Percentiles rank a stretch among this genome's conserved stretches.
These are phyloP conservation scores for Cystobasidium sp. DNA, from an alignment of 1,284 basidiomycete genomes.

Conservation along the genomic window DNA sequence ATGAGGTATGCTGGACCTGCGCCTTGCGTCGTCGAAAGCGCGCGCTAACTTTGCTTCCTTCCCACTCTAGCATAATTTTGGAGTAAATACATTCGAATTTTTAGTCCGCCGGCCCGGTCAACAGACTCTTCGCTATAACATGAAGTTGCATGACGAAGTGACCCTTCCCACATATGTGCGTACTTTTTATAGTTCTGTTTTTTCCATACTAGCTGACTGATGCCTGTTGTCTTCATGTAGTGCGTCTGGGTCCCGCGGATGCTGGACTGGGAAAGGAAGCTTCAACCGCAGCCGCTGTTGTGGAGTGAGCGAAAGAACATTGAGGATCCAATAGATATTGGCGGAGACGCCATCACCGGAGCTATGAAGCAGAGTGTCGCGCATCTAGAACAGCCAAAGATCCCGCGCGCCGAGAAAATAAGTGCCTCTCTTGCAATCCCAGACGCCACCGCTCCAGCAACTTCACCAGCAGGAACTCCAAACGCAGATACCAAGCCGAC, in stretches of 20 bases:
- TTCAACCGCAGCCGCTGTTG: conserved; percentile 47
- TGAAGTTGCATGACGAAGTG: conserved; percentile 93
- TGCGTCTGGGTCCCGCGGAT: conserved; percentile 90
- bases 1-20: conserved; percentile 66
- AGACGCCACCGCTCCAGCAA: not conserved
- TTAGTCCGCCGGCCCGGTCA: conserved; percentile 75
- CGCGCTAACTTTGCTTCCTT: too few relatives aligned
- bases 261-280: conserved; percentile 83
- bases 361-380: conserved; percentile 50
- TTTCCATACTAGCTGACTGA: not conserved
- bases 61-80: conserved; percentile 73
- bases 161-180: conserved; percentile 90
- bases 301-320: conserved; percentile 54
- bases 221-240: conserved; percentile 58
- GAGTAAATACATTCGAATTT: conserved; percentile 86
- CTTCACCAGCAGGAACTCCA: conserved; percentile 32
- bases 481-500: conserved; percentile 39
- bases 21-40: not conserved
- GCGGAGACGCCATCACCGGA: conserved; percentile 55
- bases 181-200: conserved; percentile 16
- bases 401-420: not conserved
- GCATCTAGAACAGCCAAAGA: conserved; percentile 43
- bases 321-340: conserved; percentile 58
- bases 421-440: conserved; percentile 7
- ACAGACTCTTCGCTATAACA: conserved; percentile 81